Base-by-base conservation (phyloP, 2,329 filamentous ascomycete species). In the Colletotrichum spinosum region DNA sequence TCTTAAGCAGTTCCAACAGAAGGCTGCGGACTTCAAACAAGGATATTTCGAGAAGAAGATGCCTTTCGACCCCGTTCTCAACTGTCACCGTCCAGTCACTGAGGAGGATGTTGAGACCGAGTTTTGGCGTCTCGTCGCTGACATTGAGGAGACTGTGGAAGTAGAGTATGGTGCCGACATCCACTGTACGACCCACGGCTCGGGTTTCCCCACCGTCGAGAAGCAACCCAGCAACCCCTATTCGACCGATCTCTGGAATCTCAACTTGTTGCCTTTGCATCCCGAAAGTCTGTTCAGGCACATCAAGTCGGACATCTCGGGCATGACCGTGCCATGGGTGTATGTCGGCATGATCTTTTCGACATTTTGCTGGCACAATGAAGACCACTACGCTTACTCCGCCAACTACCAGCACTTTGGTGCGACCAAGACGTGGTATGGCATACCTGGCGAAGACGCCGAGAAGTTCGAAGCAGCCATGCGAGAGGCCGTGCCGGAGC, bases 261-360 rank as follows among this genome's bases (percentile, higher is more conserved):
- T 99, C 60, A 99, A 97, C 72, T 90, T 97, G 51, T 85, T 98
- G 66, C 96, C 96, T 0, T 88, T 98, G 56, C 90, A 97, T 69
- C 89, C 91, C 1, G 95, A 98, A 56, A 97, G 94, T 52, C 83
- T 99, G 1, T 99, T 99, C 81, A 88, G 95, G 53, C 93, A 99
- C 72, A 98, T 99, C 83, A 98, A 98, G 77, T 93, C 95, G 0
- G 96, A 99, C 74, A 97, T 99, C 57, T 98, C 96, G 2, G 96
- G 96, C 42, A 99, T 99, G 96, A 99, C 96, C 0, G 95, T 99
- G 8, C 96, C 96, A 0, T 99, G 96, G 96, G 89, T 99, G 4
- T 99, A 99, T 74, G 96, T 99, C 4, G 96, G 96, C 67, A 99
- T 99, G 96, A 97, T 97, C 44, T 99, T 99, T 76, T 99, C 96